Conservation (phyloP, 164 flowering plant species). For the Nelumbo lutea region DNA sequence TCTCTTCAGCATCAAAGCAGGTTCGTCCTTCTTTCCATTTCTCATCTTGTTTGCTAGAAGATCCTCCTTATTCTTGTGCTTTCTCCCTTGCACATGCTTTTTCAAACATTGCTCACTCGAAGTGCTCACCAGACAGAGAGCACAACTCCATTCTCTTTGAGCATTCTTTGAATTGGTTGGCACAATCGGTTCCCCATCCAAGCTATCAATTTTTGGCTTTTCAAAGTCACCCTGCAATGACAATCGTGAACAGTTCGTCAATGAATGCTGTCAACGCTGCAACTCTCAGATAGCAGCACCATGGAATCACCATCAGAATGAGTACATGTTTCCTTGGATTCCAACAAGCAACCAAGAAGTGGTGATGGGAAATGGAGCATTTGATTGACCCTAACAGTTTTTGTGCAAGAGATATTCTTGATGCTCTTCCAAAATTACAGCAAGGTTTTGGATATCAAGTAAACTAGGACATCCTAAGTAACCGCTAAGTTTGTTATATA, state of each 20-base stretch:
- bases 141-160: slow-evolving; percentile 36
- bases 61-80: slow-evolving; percentile 25
- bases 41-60: background rate
- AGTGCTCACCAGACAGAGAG: slow-evolving; percentile 29
- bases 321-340: no score
- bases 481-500: background rate
- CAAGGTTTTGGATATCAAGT: background rate
- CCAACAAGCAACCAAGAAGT: no score
- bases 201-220: background rate
- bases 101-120: slow-evolving; percentile 22
- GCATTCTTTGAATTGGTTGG: slow-evolving; percentile 8
- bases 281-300: no score
- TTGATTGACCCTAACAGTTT: no score
- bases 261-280: no score
- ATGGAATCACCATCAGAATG: no score
- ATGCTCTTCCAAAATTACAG: no score
- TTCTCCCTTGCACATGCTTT: slow-evolving; percentile 30
- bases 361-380: no score
- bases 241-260: background rate
- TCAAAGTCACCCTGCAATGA: background rate
- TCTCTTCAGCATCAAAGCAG: background rate
- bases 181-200: background rate
- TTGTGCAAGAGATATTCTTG: no score
- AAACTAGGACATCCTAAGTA: background rate
- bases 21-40: background rate